Conservation (phyloP, 768 basidiomycete genomes). For the Gymnopilus junonius region DNA sequence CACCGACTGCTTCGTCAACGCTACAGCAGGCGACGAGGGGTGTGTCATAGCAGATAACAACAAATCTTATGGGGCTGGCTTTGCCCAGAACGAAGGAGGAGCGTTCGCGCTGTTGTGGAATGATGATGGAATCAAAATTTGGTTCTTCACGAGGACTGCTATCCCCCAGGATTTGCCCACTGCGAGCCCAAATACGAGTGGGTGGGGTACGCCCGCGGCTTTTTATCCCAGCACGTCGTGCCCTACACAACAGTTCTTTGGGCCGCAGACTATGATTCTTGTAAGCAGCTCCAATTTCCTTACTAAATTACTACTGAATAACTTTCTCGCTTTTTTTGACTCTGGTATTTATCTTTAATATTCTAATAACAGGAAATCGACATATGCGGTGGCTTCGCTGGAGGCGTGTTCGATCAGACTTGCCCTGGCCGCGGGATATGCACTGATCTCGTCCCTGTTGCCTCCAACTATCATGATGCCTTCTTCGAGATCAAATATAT, state of each 20-base stretch:
- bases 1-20: slow-evolving; percentile 16
- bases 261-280: slow-evolving; percentile 17
- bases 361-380: slow-evolving; percentile 14
- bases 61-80: slow-evolving; percentile 7
- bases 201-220: slow-evolving; percentile 12
- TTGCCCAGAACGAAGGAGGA: slow-evolving; percentile 12
- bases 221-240: slow-evolving; percentile 10
- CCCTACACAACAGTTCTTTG: slow-evolving; percentile 13
- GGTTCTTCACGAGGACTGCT: slow-evolving; percentile 13
- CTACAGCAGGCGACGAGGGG: slow-evolving; percentile 4
- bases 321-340: too few relatives aligned
- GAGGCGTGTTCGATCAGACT: not conserved
- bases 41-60: slow-evolving; percentile 9
- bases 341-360: too few relatives aligned
- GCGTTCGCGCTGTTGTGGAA: slow-evolving; percentile 14
- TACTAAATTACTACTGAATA: too few relatives aligned
- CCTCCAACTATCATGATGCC: slow-evolving; percentile 9
- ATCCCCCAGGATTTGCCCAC: slow-evolving; percentile 7
- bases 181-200: slow-evolving; percentile 4
- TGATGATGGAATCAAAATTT: slow-evolving; percentile 16
- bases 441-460: slow-evolving; percentile 4
- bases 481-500: slow-evolving; percentile 15
- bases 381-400: slow-evolving; percentile 12
- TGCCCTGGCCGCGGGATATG: not conserved
- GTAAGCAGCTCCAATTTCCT: too few relatives aligned